phyloP scores from a whole-genome alignment of 225 moss, liverwort and hornwort species.

The Rhytidiadelphus loreus region DNA sequence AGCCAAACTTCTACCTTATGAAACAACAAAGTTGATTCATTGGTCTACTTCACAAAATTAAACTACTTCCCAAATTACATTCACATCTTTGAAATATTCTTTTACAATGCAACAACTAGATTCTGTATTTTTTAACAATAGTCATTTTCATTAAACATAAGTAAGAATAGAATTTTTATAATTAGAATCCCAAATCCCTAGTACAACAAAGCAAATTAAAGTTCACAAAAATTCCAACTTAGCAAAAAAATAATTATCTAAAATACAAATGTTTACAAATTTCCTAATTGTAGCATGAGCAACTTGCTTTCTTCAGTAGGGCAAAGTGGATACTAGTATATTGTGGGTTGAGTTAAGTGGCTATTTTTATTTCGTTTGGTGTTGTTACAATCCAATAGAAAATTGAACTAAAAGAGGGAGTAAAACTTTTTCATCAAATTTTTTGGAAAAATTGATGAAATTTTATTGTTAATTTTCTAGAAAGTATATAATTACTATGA shows the following conservation, averaged over 20 bases:
- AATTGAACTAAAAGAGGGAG: accelerated
- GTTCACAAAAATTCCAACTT: too few species aligned
- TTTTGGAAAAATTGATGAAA: background rate
- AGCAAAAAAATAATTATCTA: accelerated
- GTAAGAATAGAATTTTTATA: background rate
- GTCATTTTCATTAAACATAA: background rate
- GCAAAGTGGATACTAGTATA: background rate
- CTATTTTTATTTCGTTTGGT: background rate
- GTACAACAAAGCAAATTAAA: background rate
- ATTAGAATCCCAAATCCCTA: background rate
- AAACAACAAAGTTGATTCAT: background rate
- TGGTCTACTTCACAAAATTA: background rate
- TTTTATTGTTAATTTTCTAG: too few species aligned
- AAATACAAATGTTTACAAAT: background rate
- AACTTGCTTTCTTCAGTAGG: background rate
- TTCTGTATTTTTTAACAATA: background rate
- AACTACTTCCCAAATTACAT: background rate
- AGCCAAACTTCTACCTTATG: background rate
- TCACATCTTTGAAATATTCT: background rate
- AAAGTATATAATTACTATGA: too few species aligned
- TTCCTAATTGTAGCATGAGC: accelerated
- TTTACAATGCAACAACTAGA: background rate
- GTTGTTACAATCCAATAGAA: accelerated
- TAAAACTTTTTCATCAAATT: background rate
- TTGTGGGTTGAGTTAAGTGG: too few species aligned